Percentiles rank a stretch among this genome's conserved stretches.
Evolutionary conservation across 805 yeast genomes (phyloP).

Genomic region (Saccharomycopsis sp.): DNA sequence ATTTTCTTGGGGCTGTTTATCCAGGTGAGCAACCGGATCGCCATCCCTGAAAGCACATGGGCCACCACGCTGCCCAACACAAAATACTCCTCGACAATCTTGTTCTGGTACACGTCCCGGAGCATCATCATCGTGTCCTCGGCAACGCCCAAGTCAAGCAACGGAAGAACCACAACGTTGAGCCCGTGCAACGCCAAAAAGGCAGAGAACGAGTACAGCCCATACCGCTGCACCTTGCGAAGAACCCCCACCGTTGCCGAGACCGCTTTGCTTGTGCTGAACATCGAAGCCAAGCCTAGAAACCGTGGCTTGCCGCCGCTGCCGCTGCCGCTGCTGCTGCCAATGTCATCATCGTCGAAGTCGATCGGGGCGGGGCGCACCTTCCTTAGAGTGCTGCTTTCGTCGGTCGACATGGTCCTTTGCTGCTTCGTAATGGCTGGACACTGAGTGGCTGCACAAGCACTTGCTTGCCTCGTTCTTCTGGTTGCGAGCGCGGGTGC

Average conservation of each 20-base stretch:
- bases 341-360: no score
- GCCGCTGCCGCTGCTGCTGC: no score
- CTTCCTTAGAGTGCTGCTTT: no score
- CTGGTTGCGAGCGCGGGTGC: no score
- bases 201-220: conserved; percentile 47
- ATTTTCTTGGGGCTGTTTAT: conserved; percentile 22
- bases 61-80: conserved; percentile 37
- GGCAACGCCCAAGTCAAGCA: conserved; percentile 33
- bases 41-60: conserved; percentile 49
- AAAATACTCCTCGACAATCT: conserved; percentile 39
- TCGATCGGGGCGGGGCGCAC: no score
- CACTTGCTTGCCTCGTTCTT: no score
- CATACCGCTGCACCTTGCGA: conserved; percentile 41
- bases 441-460: no score
- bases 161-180: conserved; percentile 47
- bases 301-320: no score
- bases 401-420: no score
- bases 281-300: no score
- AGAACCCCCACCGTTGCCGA: conserved; percentile 17
- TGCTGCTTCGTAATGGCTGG: no score
- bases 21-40: conserved; percentile 27
- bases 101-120: conserved; percentile 51
- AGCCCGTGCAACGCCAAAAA: conserved; percentile 52
- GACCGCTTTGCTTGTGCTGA: no score
- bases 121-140: conserved; percentile 52